phyloP scores from a whole-genome alignment of 2,329 filamentous ascomycete species.

The Ceratocystis alfenasii region DNA sequence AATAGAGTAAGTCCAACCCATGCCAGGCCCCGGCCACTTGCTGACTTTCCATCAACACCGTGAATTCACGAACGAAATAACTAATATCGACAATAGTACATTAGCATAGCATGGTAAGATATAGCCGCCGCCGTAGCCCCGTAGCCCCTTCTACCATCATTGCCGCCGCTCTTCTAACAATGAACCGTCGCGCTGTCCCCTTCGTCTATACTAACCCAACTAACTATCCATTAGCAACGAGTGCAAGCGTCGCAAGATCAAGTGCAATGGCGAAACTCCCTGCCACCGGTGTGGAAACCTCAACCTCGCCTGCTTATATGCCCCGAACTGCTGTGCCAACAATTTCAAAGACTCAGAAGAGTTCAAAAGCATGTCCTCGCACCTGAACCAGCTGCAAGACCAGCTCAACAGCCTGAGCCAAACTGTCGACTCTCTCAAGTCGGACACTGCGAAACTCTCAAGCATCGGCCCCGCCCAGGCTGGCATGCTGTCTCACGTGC shows the following conservation, averaged over 20 bases:
- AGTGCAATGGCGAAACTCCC: conserved; percentile 58
- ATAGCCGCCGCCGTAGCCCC: not conserved
- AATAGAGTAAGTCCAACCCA: conserved; percentile 39
- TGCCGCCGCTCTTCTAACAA: not conserved
- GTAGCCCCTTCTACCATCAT: conserved; percentile 16
- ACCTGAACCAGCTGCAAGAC: conserved; percentile 65
- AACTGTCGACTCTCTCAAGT: conserved; percentile 56
- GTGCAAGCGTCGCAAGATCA: conserved; percentile 64
- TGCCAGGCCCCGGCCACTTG: not conserved
- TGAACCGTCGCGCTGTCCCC: not conserved
- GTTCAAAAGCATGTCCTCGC: conserved; percentile 67
- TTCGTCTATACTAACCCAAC: not conserved
- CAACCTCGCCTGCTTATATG: conserved; percentile 53
- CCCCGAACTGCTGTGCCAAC: conserved; percentile 56
- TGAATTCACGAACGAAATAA: not conserved
- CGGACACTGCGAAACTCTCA: conserved; percentile 37
- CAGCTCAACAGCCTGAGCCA: conserved; percentile 70
- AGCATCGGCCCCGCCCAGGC: not conserved
- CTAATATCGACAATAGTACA: conserved; percentile 35
- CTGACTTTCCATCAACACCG: no score
- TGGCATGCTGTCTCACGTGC: conserved; percentile 8
- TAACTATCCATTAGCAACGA: conserved; percentile 43
- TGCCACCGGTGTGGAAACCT: conserved; percentile 59
- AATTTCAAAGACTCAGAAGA: conserved; percentile 89
- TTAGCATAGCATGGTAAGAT: conserved; percentile 47